phyloP scores from a whole-genome alignment of 2,329 filamentous ascomycete species.

The Calycina marina region DNA sequence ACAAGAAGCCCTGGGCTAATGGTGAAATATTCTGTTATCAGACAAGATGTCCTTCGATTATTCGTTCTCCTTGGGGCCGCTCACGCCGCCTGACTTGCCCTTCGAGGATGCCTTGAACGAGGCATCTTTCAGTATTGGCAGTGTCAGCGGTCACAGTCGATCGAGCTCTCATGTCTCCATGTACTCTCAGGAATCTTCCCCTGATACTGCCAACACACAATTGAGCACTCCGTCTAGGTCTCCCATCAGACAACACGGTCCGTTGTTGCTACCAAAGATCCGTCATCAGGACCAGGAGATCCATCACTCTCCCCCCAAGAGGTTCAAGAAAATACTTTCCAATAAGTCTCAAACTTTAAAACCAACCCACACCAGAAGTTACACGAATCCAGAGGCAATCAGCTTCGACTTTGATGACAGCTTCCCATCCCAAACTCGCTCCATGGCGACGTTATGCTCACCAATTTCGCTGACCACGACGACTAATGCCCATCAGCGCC shows the following conservation, averaged over 20 bases:
- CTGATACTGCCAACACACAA: constrained; percentile 53
- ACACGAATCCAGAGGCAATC: constrained; percentile 43
- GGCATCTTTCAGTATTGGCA: constrained; percentile 30
- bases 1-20: constrained; percentile 8
- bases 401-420: constrained; percentile 22
- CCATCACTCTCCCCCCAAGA: constrained; percentile 41
- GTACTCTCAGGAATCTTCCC: constrained; percentile 54
- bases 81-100: constrained; percentile 35
- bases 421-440: constrained; percentile 16
- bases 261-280: constrained; percentile 72
- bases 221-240: constrained; percentile 50
- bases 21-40: constrained; percentile 39
- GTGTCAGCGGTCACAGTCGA: constrained; percentile 26
- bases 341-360: constrained; percentile 22
- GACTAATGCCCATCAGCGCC: constrained; percentile 32
- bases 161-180: constrained; percentile 24
- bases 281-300: constrained; percentile 70
- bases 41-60: constrained; percentile 45
- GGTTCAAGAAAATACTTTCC: constrained; percentile 32
- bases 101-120: constrained; percentile 44
- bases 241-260: constrained; percentile 65
- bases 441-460: constrained; percentile 21
- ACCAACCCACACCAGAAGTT: constrained; percentile 40
- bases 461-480: constrained; percentile 19
- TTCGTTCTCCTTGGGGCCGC: constrained; percentile 37